Evolutionary conservation across 768 basidiomycete species (phyloP).

Genomic region (Leccinum barrowsii): DNA sequence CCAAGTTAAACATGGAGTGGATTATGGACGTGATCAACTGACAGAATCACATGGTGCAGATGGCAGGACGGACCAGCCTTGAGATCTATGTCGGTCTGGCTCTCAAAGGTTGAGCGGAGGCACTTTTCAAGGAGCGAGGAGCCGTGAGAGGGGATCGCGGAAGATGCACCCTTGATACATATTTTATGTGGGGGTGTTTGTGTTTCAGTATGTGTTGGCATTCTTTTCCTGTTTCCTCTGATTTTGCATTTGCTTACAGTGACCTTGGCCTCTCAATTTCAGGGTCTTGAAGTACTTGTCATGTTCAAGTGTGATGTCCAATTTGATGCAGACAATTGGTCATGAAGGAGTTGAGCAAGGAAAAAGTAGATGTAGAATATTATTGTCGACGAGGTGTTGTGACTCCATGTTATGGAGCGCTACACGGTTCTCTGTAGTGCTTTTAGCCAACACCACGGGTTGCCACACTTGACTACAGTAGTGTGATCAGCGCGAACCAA

Average conservation of each 20-base stretch:
- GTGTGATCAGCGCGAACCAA: too few relatives aligned
- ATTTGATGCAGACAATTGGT: not conserved
- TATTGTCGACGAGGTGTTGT: too few relatives aligned
- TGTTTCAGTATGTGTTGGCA: not conserved
- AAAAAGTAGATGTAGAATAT: too few relatives aligned
- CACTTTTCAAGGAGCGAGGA: too few relatives aligned
- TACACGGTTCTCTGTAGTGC: too few relatives aligned
- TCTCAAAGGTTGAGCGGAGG: not conserved
- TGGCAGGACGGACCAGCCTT: not conserved
- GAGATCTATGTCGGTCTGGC: not conserved
- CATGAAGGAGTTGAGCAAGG: too few relatives aligned
- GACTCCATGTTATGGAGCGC: too few relatives aligned
- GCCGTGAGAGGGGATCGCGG: too few relatives aligned
- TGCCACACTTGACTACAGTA: too few relatives aligned
- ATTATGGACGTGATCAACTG: not conserved
- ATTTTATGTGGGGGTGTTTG: too few relatives aligned
- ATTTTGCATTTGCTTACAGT: not conserved
- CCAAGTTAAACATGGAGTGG: not conserved
- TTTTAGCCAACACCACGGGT: too few relatives aligned
- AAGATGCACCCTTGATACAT: too few relatives aligned
- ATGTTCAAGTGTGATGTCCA: not conserved
- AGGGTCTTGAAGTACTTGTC: not conserved
- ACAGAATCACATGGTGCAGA: not conserved
- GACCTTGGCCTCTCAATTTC: not conserved
- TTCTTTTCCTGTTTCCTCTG: not conserved